A percentile compares a stretch with the other conserved stretches of the same genome.
These are phyloP conservation scores for Multifurca ochricompacta DNA, from an alignment of 768 basidiomycete species.

Conservation along the genomic window DNA sequence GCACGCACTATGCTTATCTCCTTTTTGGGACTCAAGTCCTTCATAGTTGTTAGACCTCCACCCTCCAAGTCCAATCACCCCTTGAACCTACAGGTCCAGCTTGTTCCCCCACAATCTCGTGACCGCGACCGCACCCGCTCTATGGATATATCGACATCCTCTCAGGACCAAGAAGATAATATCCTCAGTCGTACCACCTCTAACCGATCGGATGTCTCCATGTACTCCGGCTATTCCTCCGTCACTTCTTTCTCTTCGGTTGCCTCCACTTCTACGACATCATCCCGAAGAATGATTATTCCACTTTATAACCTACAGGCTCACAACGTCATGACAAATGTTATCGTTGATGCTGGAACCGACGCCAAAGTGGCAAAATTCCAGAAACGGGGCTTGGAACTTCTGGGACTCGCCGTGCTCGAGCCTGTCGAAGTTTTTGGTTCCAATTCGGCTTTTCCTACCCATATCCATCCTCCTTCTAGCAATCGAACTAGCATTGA, in stretches of 20 bases:
- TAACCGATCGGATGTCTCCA: slow-evolving; percentile 43
- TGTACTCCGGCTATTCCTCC: slow-evolving; percentile 43
- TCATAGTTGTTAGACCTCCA: slow-evolving; percentile 88
- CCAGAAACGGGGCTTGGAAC: slow-evolving; percentile 61
- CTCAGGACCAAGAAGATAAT: slow-evolving; percentile 23
- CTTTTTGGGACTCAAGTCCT: slow-evolving; percentile 46
- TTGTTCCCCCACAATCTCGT: slow-evolving; percentile 62
- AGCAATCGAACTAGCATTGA: slow-evolving; percentile 29
- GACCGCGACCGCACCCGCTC: slow-evolving; percentile 35
- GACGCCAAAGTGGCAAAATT: slow-evolving; percentile 70
- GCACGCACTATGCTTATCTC: background rate
- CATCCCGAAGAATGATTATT: slow-evolving; percentile 65
- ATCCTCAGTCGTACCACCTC: slow-evolving; percentile 38
- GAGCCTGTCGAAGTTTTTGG: slow-evolving; percentile 76
- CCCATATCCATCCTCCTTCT: slow-evolving; percentile 12
- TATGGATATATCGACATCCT: slow-evolving; percentile 33
- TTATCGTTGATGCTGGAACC: slow-evolving; percentile 72
- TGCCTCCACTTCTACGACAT: slow-evolving; percentile 33
- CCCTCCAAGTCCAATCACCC: slow-evolving; percentile 81
- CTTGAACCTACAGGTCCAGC: slow-evolving; percentile 85
- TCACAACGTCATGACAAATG: slow-evolving; percentile 81
- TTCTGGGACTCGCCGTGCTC: slow-evolving; percentile 68
- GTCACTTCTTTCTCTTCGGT: slow-evolving; percentile 33
- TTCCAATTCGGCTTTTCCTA: slow-evolving; percentile 19
- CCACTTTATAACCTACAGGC: slow-evolving; percentile 84